Conservation (phyloP, 306 rosid species). For the Vigna unguiculata region DNA sequence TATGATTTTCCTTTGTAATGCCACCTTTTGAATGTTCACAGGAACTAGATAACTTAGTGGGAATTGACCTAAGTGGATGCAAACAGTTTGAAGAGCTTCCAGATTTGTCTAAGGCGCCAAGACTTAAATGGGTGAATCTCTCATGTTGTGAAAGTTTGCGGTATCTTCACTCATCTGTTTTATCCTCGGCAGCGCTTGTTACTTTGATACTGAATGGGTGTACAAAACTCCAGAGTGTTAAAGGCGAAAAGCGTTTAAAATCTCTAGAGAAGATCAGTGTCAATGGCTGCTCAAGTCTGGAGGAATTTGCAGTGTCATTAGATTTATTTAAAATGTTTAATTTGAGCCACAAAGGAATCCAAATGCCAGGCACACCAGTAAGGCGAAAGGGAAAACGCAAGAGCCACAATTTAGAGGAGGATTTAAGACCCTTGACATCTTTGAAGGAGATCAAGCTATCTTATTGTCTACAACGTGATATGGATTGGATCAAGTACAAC, state of each 20-base stretch:
- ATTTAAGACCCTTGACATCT: no score
- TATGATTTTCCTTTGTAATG: not conserved
- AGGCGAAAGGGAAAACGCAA: no score
- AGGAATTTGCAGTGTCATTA: conserved; percentile 13
- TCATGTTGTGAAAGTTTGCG: not conserved
- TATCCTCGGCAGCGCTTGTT: not conserved
- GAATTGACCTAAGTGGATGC: not conserved
- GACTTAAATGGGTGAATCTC: conserved; percentile 35
- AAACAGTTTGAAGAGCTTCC: conserved; percentile 2
- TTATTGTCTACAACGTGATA: no score
- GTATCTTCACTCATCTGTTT: conserved; percentile 4
- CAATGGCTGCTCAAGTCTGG: not conserved
- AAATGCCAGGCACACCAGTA: not conserved
- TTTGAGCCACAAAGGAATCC: not conserved
- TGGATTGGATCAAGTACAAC: no score
- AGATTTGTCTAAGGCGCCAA: conserved; percentile 32
- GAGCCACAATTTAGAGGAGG: no score
- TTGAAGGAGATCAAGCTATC: no score
- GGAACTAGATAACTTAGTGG: conserved; percentile 35
- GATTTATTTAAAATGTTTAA: not conserved
- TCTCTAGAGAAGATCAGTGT: not conserved
- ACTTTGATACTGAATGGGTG: conserved; percentile 1
- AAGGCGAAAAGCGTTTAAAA: not conserved
- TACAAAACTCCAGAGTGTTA: not conserved
- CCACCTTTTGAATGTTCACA: not conserved